Evolutionary conservation across 2,329 filamentous ascomycete species (phyloP), one percentile per base, ranked within the genome.

Genomic region (Dactylellina parvicollis): DNA sequence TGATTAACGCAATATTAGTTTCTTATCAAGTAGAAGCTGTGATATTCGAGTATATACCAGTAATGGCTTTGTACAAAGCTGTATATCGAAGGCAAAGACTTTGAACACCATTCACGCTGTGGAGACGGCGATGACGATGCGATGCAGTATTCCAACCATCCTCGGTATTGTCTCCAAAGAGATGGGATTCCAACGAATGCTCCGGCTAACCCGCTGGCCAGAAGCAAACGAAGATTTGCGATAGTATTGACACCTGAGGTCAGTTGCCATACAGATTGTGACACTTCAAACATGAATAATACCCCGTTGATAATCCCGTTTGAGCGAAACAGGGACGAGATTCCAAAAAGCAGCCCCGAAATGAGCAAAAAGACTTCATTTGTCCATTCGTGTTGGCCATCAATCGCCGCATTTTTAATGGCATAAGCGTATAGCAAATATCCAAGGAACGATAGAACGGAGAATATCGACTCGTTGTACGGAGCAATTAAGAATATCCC

Each of bases 401-500:
- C 78, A 60, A 78, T 64, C 38, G 76, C 70, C 76, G 80, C 75
- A 75, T 81, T 76, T 74, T 79, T 75, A 66, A 80, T 52, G 12
- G 80, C 79, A 46, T 84, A 83, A 0, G 86, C 86, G 79, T 94
- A 95, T 50, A 90, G 80, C 28, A 90, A 84, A 77, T 88, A 88
- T 0, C 92, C 95, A 0, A 84, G 76, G 77, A 97, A 91, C 40
- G 90, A 90, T 32, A 96, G 83, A 20, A 91, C 83, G 0, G 94
- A 88, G 80, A 92, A 97, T 0, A 89, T 80, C 75, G 90, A 88
- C 82, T 99, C 95, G 8, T 88, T 86, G 80, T 95, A 96, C 0
- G 94, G 92, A 0, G 93, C 90, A 0, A 90, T 93, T 16, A 99
- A 86, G 79, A 99, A 98, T 1, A 97, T 81, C 0, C 94, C 94